Base-by-base conservation (phyloP, 129 eudicot species). In the Flaveria brownii region DNA sequence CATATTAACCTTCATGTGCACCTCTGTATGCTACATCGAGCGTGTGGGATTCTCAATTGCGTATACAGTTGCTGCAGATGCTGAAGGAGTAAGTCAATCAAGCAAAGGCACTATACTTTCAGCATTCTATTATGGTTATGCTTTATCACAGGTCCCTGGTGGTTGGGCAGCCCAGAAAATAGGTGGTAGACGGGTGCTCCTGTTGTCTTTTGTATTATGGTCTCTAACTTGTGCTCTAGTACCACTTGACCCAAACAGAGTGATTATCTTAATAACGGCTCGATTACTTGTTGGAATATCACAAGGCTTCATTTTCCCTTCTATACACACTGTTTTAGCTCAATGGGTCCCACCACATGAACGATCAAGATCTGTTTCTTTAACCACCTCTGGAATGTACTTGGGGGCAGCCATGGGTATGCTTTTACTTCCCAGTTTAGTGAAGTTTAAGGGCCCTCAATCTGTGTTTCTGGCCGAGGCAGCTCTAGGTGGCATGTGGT, bases 341-440 rank as follows among this genome's bases (percentile, higher is more conserved):
- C 98, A 94, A 76, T 94, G 98, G 97, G 98, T 94, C 18, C 98
- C 98, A 3, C 97, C 96, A 14, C 97, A 94, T 65, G 98, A 94
- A 77, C 69, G 98, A 63, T 94, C 98, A n/a, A 87, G 98, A 72
- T 94, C 97, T 4, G 97, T 94, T 77, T 94, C 98, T 3, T 85
- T 91, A 22, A 94, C 98, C 7, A 94, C 98, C 7, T 90, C 96
- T 5, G 98, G 98, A 16, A 94, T 94, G 98, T 94, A 94, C 72
- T 76, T 94, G 45, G 98, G 98, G 51, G 98, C 98, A 64, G 98
- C 98, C 20, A 64, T 82, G 59, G 98, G 98, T 10, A 91, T 89
- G 88, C 91, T 94, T 68, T 49, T 91, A 65, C 86, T 94, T 62
- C 98, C 98, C 2, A 86, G 87, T 49, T 68, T 94, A 15, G 98